Base-by-base conservation (phyloP, 2,329 filamentous ascomycete genomes). In the Ascocoryne sarcoides region DNA sequence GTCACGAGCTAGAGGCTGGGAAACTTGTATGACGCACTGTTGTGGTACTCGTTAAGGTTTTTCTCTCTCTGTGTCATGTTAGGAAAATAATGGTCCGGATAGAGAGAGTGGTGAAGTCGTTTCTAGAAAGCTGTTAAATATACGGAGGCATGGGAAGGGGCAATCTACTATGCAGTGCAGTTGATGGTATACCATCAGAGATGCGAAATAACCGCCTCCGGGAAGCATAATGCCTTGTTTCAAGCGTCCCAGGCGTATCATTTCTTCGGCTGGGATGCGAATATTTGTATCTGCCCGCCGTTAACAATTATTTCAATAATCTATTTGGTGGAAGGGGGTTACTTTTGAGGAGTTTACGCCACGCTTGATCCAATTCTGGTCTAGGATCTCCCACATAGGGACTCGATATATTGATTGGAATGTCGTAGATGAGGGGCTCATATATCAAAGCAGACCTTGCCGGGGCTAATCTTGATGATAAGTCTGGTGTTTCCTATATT, bases 101-200 rank as follows among this genome's bases (percentile, higher is more conserved):
- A 36, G 16, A 36, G 15, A 14, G 8, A 36, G 8, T 36, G 18
- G 14, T 23, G 7, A 7, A 23, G 9, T 4, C 18, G 33, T 23
- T 36, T 36, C 33, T 21, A 5, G 14, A n/a, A n/a, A n/a, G n/a
- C n/a, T n/a, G n/a, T n/a, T n/a, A n/a, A n/a, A n/a, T n/a, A n/a
- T n/a, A n/a, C n/a, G n/a, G n/a, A n/a, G n/a, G n/a, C n/a, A n/a
- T n/a, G n/a, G n/a, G n/a, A n/a, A n/a, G n/a, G n/a, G n/a, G n/a
- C n/a, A n/a, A 23, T 14, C n/a, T 36, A 36, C 33, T 36, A 36
- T 23, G 18, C 33, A 36, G 14, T 36, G 33, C 10, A 36, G 33
- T 36, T 36, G 33, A 14, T 36, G 33, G n/a, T 36, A 36, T 9
- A 36, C 18, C 33, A 36, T 36, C 5, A 23, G 14, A 5, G 18